Conservation (phyloP, 2,329 filamentous ascomycete species). For the Fusarium camptoceras region DNA sequence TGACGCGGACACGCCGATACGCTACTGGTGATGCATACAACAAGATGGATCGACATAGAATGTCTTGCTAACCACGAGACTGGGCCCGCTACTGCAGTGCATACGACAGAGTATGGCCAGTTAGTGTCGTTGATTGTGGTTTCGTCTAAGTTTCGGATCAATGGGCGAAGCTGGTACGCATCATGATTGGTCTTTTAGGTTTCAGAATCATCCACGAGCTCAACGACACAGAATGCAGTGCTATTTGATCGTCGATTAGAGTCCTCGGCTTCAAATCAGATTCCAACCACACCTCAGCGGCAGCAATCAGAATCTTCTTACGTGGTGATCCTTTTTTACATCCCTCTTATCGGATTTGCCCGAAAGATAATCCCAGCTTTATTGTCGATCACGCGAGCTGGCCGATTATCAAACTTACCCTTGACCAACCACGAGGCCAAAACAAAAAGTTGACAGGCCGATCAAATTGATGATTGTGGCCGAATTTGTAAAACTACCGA, state of each 20-base stretch:
- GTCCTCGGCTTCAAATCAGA: neutral
- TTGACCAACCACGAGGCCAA: conserved; percentile 12
- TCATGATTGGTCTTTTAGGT: conserved; percentile 17
- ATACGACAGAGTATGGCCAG: conserved; percentile 10
- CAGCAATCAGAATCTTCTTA: neutral
- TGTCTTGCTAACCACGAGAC: conserved; percentile 27
- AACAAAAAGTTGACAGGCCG: neutral
- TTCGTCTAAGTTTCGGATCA: conserved; percentile 28
- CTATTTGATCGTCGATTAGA: conserved; percentile 12
- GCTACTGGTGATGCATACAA: conserved; percentile 1
- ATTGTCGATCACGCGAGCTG: conserved; percentile 2
- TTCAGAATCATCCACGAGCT: neutral
- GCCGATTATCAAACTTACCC: conserved; percentile 2
- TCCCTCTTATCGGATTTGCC: conserved; percentile 6
- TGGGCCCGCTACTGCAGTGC: conserved; percentile 7
- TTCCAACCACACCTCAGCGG: conserved; percentile 1
- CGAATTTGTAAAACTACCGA: neutral
- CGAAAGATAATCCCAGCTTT: conserved; percentile 3
- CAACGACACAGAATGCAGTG: conserved; percentile 17
- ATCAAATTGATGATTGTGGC: neutral
- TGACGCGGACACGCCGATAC: conserved; percentile 35
- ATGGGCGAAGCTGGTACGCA: conserved; percentile 1
- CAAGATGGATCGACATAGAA: conserved; percentile 24
- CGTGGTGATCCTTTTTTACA: neutral
- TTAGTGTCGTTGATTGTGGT: conserved; percentile 12